Base-by-base conservation (phyloP, 192 early-diverging fungal genomes). In the Coemansia pectinata region DNA sequence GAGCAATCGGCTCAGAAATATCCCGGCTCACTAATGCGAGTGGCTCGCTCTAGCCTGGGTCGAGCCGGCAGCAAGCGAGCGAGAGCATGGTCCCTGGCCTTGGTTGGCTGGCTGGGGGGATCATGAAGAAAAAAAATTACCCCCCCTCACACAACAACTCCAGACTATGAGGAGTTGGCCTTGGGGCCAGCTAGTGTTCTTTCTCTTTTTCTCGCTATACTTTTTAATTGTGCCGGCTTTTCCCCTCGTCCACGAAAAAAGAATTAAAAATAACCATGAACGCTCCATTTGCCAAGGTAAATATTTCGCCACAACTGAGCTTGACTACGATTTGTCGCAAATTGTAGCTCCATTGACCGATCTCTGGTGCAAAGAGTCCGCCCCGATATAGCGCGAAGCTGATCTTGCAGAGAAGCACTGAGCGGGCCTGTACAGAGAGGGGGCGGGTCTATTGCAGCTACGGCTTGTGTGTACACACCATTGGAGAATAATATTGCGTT, bases 271-370 rank as follows among this genome's bases (percentile, higher is more conserved):
- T 70, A 63, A 76, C 67, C 59, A 84, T 84, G 81, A 84, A 76
- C 81, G 81, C 81, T 65, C 77, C 77, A 15, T 84, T 73, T 60
- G 73, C 76, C 65, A 84, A 84, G 81, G 81, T 84, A 84, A 78
- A 65, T 79, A 76, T 21, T 9, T 15, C 14, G 15, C 27, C 15
- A 17, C 27, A 57, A 5, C n/a, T 6, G 12, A 29, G 3, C 53
- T 33, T 33, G 34, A 36, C 34, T 12, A 5, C 6, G n/a, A 21
- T 57, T 57, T 57, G 53, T 34, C 53, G 29, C 4, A 34, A 57
- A 17, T 57, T 29, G 53, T 31, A 57, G 53, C 53, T 33, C 29
- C 53, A 57, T 34, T 57, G 53, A 17, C 53, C 53, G 29, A 57
- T 57, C 53, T 57, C 53, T 29, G 29, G 53, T 9, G 5, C 53